Base-by-base conservation (phyloP, 495 filamentous ascomycete genomes). In the Parathielavia hyrcaniae region DNA sequence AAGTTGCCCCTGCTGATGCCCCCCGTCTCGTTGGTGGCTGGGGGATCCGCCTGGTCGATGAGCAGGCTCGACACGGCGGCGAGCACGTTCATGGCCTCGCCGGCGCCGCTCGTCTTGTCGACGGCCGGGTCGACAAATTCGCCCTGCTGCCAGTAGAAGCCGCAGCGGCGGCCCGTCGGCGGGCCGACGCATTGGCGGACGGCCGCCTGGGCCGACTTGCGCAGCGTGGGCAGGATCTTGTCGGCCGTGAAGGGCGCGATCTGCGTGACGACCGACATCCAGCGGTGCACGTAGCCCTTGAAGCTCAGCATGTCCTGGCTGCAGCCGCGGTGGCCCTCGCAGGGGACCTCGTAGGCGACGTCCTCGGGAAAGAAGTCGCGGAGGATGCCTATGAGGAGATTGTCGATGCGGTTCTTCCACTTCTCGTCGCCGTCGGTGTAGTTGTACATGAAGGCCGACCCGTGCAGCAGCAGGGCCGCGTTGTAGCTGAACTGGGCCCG, bases 251-350 rank as follows among this genome's bases (percentile, higher is more conserved):
- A 84, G 0, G 89, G 87, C 0, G 84, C 86, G 43, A 89, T 68
- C 66, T 89, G 83, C 11, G 85, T 83, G 34, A 83, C 78, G n/a
- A 77, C 75, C n/a, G 80, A 77, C 80, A 93, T 79, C 86, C 87
- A 91, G 40, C 89, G 85, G 23, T 87, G 74, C 8, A 90, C 72
- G 70, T 88, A 90, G 19, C 86, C 88, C 70, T 91, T 91, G 83
- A 91, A 92, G 43, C 80, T 85, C 40, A 83, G 73, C 73, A 89
- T 87, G 62, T 91, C 86, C n/a, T 81, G 77, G 62, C 87, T 83
- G 73, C 88, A 90, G 3, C 75, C 71, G 9, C 71, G 68, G 51
- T 74, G 71, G 0, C 73, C 66, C 62, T 90, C 87, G 72, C 88
- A 91, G 17, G 82, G 76, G n/a, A 81, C 73, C 67, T 91, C 88